Evolutionary conservation across 768 basidiomycete species (phyloP).

Genomic region (Collybia sordida): DNA sequence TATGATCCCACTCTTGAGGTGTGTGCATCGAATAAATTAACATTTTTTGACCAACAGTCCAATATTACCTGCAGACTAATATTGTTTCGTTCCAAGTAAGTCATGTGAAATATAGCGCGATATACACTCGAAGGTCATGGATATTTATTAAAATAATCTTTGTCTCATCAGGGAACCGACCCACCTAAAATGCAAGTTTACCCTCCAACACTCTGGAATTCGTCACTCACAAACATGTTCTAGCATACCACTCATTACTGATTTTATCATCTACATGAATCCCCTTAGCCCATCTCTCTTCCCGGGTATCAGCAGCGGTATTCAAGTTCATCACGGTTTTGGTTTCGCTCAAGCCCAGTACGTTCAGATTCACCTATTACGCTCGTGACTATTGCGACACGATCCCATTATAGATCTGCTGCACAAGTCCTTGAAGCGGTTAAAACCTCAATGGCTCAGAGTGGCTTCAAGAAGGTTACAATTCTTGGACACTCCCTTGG

Average conservation of each 20-base stretch:
- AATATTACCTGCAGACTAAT: slow-evolving; percentile 1
- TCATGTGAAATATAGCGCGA: neutral
- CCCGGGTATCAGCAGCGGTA: slow-evolving; percentile 20
- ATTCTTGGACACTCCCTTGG: slow-evolving; percentile 41
- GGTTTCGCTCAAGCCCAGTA: slow-evolving; percentile 13
- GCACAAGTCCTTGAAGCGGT: slow-evolving; percentile 26
- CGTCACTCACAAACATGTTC: neutral
- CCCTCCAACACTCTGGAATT: neutral
- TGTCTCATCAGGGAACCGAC: slow-evolving; percentile 19
- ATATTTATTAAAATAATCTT: neutral
- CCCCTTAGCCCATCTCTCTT: slow-evolving; percentile 19
- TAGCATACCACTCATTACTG: slow-evolving; percentile 18
- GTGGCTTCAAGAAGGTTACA: slow-evolving; percentile 21
- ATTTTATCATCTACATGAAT: slow-evolving; percentile 15
- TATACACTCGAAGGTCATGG: neutral
- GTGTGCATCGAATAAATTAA: neutral
- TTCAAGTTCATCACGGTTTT: slow-evolving; percentile 25
- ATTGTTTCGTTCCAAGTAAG: slow-evolving; percentile 16
- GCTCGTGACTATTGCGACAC: neutral
- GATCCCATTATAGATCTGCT: slow-evolving; percentile 18
- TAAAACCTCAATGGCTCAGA: slow-evolving; percentile 15
- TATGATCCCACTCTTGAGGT: slow-evolving; percentile 28
- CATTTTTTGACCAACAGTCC: too few relatives aligned
- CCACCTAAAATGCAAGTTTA: slow-evolving; percentile 18
- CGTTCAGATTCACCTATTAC: neutral